These are phyloP conservation scores for Pseudogymnoascus sp. DNA, from an alignment of 2,329 filamentous ascomycete species.

Conservation along the genomic window DNA sequence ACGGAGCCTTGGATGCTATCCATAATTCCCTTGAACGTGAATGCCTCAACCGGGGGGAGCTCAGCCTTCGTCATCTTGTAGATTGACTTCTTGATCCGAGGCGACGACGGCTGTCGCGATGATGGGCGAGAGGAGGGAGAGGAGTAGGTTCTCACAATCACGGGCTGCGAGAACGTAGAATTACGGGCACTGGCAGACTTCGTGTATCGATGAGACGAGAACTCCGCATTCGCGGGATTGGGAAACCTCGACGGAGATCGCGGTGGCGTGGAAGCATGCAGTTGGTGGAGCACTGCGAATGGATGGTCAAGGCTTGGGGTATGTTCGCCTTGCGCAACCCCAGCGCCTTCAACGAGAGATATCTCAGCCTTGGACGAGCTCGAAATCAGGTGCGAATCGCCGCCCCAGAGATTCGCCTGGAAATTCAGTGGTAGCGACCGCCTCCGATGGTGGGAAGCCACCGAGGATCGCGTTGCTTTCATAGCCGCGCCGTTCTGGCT, in stretches of 20 bases:
- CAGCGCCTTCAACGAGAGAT: slow-evolving; percentile 3
- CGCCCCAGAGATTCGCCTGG: background rate
- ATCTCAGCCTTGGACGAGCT: slow-evolving; percentile 2
- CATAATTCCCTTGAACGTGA: slow-evolving; percentile 59
- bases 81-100: slow-evolving; percentile 17
- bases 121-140: slow-evolving; percentile 32
- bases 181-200: slow-evolving; percentile 49
- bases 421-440: slow-evolving; percentile 6
- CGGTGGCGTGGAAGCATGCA: slow-evolving; percentile 5
- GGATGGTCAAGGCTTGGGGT: background rate
- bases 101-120: slow-evolving; percentile 20
- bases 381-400: background rate
- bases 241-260: slow-evolving; percentile 5
- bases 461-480: slow-evolving; percentile 6
- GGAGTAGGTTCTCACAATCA: slow-evolving; percentile 58
- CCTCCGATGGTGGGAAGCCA: slow-evolving; percentile 6
- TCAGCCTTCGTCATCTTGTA: slow-evolving; percentile 32
- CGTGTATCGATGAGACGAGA: slow-evolving; percentile 40
- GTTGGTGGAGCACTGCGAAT: slow-evolving; percentile 3
- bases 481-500: slow-evolving; percentile 1
- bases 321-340: slow-evolving; percentile 5
- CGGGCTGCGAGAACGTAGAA: slow-evolving; percentile 55
- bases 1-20: slow-evolving; percentile 43
- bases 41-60: slow-evolving; percentile 55
- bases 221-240: slow-evolving; percentile 18